Evolutionary conservation across 768 basidiomycete genomes (phyloP).

Genomic region (Boletus vinaceobasis): DNA sequence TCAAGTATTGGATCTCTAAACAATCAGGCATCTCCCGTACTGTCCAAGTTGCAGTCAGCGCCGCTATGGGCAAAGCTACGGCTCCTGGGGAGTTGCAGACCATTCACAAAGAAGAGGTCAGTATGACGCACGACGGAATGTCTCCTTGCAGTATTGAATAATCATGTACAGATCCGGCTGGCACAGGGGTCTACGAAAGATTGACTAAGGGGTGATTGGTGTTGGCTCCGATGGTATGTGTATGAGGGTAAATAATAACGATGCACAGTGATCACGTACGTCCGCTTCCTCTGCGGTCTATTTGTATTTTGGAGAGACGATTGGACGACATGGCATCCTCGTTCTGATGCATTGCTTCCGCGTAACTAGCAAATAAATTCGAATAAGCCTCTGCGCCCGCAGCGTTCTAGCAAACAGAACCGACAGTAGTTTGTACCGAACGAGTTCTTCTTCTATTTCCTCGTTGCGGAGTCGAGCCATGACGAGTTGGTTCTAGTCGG

Average conservation of each 20-base stretch:
- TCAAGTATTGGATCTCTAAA: slow-evolving; percentile 77
- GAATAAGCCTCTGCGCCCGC: neutral
- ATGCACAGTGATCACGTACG: slow-evolving; percentile 7
- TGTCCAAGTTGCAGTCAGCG: slow-evolving; percentile 55
- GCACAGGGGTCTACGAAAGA: slow-evolving; percentile 10
- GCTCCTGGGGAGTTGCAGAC: slow-evolving; percentile 75
- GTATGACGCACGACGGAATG: slow-evolving; percentile 13
- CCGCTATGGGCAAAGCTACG: slow-evolving; percentile 59
- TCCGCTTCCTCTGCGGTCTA: slow-evolving; percentile 17
- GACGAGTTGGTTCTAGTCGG: slow-evolving; percentile 81
- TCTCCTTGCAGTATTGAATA: neutral
- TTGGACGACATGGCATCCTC: slow-evolving; percentile 68
- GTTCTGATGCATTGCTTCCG: slow-evolving; percentile 77
- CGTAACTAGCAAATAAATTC: slow-evolving; percentile 36
- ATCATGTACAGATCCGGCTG: slow-evolving; percentile 15
- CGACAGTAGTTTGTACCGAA: slow-evolving; percentile 88
- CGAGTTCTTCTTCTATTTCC: slow-evolving; percentile 90
- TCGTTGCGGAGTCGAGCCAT: slow-evolving; percentile 85
- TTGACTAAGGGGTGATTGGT: slow-evolving; percentile 7
- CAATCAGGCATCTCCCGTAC: slow-evolving; percentile 55
- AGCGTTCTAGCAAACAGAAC: neutral
- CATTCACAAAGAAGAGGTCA: slow-evolving; percentile 70
- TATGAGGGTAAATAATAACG: neutral
- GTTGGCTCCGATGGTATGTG: slow-evolving; percentile 15
- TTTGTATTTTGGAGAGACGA: slow-evolving; percentile 44